phyloP scores from a whole-genome alignment of 352 stramenopile genomes.

The Pythium oligandrum region DNA sequence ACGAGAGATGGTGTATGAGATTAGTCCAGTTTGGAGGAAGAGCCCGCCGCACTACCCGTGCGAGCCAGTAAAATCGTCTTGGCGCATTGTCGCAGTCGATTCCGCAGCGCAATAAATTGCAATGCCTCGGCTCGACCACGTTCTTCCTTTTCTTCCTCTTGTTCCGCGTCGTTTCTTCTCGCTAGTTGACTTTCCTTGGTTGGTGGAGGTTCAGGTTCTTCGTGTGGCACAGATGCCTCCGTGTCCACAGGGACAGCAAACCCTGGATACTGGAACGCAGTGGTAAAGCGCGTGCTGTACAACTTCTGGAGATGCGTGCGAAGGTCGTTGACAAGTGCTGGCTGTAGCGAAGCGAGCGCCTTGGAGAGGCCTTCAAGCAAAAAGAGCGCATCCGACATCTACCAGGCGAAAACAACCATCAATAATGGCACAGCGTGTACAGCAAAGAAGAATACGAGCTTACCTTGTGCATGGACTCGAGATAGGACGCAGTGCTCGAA shows the following conservation, averaged over 20 bases:
- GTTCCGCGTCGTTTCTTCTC: neutral
- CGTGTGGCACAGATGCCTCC: neutral
- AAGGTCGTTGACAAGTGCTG: slow-evolving; percentile 5
- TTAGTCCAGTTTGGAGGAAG: slow-evolving; percentile 19
- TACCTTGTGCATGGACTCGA: slow-evolving; percentile 18
- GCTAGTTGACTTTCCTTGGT: neutral
- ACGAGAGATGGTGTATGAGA: no score
- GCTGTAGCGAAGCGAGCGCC: slow-evolving; percentile 5
- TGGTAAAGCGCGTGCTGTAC: slow-evolving; percentile 11
- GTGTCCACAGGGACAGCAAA: slow-evolving; percentile 4
- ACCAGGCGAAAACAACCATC: neutral
- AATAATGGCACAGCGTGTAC: neutral
- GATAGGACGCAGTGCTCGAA: slow-evolving; percentile 5
- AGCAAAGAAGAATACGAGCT: neutral
- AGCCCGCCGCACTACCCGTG: neutral
- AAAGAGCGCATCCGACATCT: slow-evolving; percentile 18
- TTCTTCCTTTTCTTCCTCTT: slow-evolving; percentile 13
- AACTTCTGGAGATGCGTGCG: slow-evolving; percentile 7
- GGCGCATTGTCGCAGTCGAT: slow-evolving; percentile 14
- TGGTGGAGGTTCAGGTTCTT: slow-evolving; percentile 6
- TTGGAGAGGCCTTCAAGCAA: slow-evolving; percentile 13
- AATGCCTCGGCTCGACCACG: slow-evolving; percentile 12
- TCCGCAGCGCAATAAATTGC: slow-evolving; percentile 17
- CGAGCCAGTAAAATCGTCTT: slow-evolving; percentile 14
- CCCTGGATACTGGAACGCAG: slow-evolving; percentile 14